These are phyloP conservation scores for Phaffomyces opuntiae DNA, from an alignment of 805 yeast species.

Conservation along the genomic window DNA sequence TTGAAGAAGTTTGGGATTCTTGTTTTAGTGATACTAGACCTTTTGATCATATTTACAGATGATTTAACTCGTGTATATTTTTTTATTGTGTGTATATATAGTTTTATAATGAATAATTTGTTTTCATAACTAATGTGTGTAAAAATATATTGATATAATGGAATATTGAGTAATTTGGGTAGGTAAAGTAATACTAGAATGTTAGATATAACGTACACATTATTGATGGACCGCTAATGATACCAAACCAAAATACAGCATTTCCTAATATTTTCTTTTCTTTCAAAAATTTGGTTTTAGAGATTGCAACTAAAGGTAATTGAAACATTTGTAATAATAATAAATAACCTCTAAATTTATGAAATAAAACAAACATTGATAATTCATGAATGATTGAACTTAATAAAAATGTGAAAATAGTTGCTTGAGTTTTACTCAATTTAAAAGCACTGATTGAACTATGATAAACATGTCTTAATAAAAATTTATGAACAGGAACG, in stretches of 20 bases:
- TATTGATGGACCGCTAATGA: constrained; percentile 82
- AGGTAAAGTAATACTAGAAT: constrained; percentile 33
- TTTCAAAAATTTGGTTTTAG: constrained; percentile 51
- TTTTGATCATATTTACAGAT: constrained; percentile 78
- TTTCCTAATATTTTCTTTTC: constrained; percentile 62
- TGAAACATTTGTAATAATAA: constrained; percentile 81
- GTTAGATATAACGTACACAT: constrained; percentile 79
- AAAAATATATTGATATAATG: no score
- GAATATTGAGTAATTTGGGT: no score
- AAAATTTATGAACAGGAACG: constrained; percentile 82
- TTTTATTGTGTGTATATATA: neutral
- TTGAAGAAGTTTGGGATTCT: constrained; percentile 83
- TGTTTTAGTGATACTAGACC: constrained; percentile 96
- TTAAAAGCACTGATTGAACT: constrained; percentile 73
- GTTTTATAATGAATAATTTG: neutral
- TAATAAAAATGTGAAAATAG: constrained; percentile 68
- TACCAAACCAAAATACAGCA: constrained; percentile 84
- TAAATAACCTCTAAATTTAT: constrained; percentile 72
- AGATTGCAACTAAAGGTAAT: constrained; percentile 65
- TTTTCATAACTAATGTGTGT: no score
- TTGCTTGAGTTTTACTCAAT: constrained; percentile 60
- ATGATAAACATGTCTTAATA: constrained; percentile 90
- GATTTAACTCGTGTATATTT: neutral
- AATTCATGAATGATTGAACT: constrained; percentile 85
- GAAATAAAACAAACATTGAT: constrained; percentile 85